These are phyloP conservation scores for Psilocybe cyanescens DNA, from an alignment of 768 basidiomycete species.

Conservation along the genomic window DNA sequence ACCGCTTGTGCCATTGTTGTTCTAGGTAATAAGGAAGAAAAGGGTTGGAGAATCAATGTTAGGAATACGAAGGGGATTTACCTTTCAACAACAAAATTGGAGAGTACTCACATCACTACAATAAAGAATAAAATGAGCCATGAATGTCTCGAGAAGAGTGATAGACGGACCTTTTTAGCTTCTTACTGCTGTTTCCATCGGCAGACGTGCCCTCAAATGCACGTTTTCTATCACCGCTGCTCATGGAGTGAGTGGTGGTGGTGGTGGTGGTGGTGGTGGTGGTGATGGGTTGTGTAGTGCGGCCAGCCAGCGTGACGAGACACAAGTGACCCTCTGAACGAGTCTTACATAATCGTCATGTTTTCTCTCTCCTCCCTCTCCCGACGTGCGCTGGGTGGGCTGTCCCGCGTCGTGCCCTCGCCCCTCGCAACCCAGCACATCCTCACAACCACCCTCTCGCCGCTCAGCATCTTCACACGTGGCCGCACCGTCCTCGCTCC, in stretches of 20 bases:
- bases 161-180: slow-evolving; percentile 17
- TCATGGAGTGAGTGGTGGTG: neutral
- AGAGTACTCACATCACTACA: neutral
- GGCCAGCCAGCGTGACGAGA: neutral
- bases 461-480: slow-evolving; percentile 43
- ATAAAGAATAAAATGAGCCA: neutral
- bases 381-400: slow-evolving; percentile 29
- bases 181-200: slow-evolving; percentile 54
- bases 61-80: neutral
- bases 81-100: neutral
- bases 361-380: slow-evolving; percentile 47
- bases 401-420: slow-evolving; percentile 14
- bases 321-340: neutral
- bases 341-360: slow-evolving; percentile 36
- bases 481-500: slow-evolving; percentile 79
- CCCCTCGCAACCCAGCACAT: slow-evolving; percentile 21
- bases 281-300: neutral
- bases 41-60: neutral
- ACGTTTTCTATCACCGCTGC: slow-evolving; percentile 50
- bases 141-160: neutral
- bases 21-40: neutral
- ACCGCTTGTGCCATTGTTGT: too few species aligned
- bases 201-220: slow-evolving; percentile 52
- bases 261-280: neutral
- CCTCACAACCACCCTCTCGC: slow-evolving; percentile 31